Evolutionary conservation across 2,329 filamentous ascomycete genomes (phyloP), one percentile per base, ranked within the genome.

Genomic region (Sarocladium strictum): DNA sequence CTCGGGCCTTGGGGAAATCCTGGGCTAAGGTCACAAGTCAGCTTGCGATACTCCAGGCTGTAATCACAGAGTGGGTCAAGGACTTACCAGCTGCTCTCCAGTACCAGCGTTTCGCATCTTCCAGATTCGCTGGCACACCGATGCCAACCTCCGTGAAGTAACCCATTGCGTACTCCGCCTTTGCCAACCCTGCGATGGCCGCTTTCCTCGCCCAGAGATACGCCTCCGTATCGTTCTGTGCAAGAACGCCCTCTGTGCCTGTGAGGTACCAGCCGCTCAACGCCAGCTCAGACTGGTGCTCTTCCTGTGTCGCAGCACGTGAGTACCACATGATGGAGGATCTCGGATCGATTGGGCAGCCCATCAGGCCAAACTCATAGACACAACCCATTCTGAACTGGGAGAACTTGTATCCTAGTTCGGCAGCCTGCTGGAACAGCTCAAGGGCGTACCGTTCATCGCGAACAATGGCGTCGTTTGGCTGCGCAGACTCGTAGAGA

Each of bases 31-130:
- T 50, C 7, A 29, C 19, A 7, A 3, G 26, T 19, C 29, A 57
- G 58, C n/a, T 29, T n/a, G 6, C 11, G 9, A 11, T 29, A 9
- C 14, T 11, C 73, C 62, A 73, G 68, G 57, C 38, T 53, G 27
- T 33, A 27, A 55, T 53, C 12, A 53, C 10, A 51, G 43, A 6
- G 49, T 27, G 37, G 35, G 5, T 11, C 41, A 53, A 53, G 56
- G 57, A 85, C 90, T 84, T 78, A 97, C 93, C 89, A 67, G 94
- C 94, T 71, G 94, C 92, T 69, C 93, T 81, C 81, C 92, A 97
- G 73, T 99, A 99, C 94, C 94, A 99, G 63, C 91, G 83, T 78
- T 96, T 97, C 21, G 93, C 94, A 72, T 97, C 94, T 64, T 99
- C 94, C 62, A 97, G 64, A 67, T 93, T 95, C 9, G 88, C 84